phyloP scores from a whole-genome alignment of 139 green algal genomes.

The Chlorella sp. region DNA sequence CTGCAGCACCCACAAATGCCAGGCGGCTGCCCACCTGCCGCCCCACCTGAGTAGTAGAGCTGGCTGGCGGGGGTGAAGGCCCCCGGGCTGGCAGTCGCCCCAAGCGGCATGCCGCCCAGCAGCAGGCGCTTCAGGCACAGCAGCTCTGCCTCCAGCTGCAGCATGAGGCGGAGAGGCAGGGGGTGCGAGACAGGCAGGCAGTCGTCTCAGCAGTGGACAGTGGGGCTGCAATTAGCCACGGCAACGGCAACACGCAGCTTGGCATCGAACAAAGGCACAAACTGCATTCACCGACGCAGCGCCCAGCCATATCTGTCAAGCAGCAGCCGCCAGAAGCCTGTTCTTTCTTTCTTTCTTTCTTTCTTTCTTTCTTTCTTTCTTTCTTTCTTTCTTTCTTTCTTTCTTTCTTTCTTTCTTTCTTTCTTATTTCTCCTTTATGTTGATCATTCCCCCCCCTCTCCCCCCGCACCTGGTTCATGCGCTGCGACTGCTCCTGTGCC shows the following conservation, averaged over 20 bases:
- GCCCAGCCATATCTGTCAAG: not conserved
- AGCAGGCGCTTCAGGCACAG: slow-evolving; percentile 17
- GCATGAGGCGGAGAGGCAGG: not conserved
- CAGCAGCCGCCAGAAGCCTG: not conserved
- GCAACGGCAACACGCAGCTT: not conserved
- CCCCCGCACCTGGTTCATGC: slow-evolving; percentile 6
- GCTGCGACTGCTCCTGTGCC: not conserved
- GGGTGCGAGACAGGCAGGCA: not conserved
- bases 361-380: no score
- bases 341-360: no score
- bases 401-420: no score
- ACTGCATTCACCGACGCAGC: no score
- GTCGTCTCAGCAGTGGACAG: not conserved
- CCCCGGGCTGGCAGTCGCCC: not conserved
- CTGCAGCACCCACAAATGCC: not conserved
- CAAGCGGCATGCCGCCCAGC: slow-evolving; percentile 5
- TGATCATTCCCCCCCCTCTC: no score
- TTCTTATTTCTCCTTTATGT: no score
- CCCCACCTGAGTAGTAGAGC: slow-evolving; percentile 6
- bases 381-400: not conserved
- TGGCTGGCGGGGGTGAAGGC: slow-evolving; percentile 3
- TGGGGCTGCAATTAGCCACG: no score
- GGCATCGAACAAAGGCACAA: not conserved
- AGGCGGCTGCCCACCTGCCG: no score
- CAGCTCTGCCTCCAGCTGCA: slow-evolving; percentile 22